Evolutionary conservation across 441 rosid genomes (phyloP), one percentile per base, ranked within the genome.

Genomic region (Pelargonium fulgidum): DNA sequence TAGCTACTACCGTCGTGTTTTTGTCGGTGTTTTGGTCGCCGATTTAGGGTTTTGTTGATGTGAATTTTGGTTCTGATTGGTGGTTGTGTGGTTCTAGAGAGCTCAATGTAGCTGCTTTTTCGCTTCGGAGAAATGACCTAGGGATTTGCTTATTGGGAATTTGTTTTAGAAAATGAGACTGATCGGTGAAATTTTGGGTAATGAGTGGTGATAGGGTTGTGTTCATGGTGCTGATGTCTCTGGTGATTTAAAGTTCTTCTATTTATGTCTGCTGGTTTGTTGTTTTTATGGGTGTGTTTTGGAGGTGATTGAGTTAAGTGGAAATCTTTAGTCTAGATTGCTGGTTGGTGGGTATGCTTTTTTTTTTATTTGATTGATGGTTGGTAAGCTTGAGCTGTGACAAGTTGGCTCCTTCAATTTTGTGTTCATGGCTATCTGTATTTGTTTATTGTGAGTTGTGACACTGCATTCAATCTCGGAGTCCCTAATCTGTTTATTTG

Each of bases 361-460:
- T 44, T 44, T 44, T 44, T 44, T 44, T 9, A 8, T 44, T 11
- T 44, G 47, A 44, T 44, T 44, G 9, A 11, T 44, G 47, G 47
- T 11, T 44, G 47, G 1, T 11, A 7, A 44, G 12, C 47, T 44
- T 44, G 13, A 44, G 47, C 9, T 54, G 20, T 16, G 4, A 16
- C 7, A 19, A 16, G 9, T 54, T 7, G 10, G 22, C 22, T 5
- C 47, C 10, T 54, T 14, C 1, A 14, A 13, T 54, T 54, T 19
- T 14, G 61, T 14, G 20, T 54, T 54, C 17, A 54, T 54, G 17
- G 58, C 9, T 17, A 6, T 16, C 10, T 54, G 20, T 54, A 7
- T 54, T 8, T 54, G 62, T 54, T 54, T 54, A 24, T 50, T 50
- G 56, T n/a, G 16, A 50, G 58, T 16, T 50, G 58, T 14, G 58